phyloP scores from a whole-genome alignment of 257 asterid species.

The Linaria vulgaris region DNA sequence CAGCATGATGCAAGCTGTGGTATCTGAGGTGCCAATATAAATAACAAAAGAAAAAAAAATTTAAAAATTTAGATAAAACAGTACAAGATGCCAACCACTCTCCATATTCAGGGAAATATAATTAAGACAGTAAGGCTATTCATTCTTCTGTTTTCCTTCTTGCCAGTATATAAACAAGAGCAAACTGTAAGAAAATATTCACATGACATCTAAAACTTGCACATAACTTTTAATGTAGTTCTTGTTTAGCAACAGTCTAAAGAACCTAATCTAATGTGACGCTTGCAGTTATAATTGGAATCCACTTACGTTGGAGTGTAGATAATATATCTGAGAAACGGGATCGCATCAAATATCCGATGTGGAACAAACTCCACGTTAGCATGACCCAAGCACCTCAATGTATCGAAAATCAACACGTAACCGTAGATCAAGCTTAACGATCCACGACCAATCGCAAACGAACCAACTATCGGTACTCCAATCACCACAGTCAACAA shows the following conservation, averaged over 20 bases:
- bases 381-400: conserved; percentile 86
- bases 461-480: conserved; percentile 62
- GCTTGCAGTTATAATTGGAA: neutral
- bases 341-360: conserved; percentile 58
- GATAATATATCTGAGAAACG: conserved; percentile 58
- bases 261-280: too few relatives aligned
- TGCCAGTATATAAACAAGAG: too few relatives aligned
- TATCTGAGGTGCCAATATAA: conserved; percentile 45
- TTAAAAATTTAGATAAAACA: too few relatives aligned
- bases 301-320: conserved; percentile 82
- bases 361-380: conserved; percentile 79
- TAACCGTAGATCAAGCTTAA: conserved; percentile 60
- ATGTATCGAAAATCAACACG: conserved; percentile 54
- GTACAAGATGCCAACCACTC: too few relatives aligned
- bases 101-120: too few relatives aligned
- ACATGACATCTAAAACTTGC: too few relatives aligned
- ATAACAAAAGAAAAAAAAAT: neutral
- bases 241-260: too few relatives aligned
- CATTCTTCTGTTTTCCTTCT: too few relatives aligned
- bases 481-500: conserved; percentile 57
- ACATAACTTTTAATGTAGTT: too few relatives aligned
- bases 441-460: conserved; percentile 64
- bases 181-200: too few relatives aligned
- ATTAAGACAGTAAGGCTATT: neutral
- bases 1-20: conserved; percentile 70